A percentile compares a stretch with the other conserved stretches of the same genome.
Conservation (phyloP, 352 stramenopile species). For the Globisporangium alternatum region DNA sequence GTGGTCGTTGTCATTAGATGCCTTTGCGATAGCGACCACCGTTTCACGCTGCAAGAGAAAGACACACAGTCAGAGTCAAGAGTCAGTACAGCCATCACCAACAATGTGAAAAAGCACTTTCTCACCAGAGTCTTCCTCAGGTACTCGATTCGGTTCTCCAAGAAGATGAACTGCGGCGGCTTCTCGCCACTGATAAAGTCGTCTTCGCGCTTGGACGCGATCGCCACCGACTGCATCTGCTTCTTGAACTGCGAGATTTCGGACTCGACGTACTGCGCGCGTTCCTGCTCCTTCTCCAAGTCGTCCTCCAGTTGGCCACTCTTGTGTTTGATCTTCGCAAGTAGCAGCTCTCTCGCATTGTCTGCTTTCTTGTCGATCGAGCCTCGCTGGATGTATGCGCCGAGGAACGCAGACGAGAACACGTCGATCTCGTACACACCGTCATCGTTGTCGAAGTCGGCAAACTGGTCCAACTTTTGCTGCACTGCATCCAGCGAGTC, state of each 20-base stretch:
- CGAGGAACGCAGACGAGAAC: conserved; percentile 67
- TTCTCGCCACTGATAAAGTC: conserved; percentile 79
- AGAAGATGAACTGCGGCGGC: conserved; percentile 70
- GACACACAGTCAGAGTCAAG: background rate
- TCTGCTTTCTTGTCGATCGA: conserved; percentile 64
- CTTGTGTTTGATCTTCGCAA: conserved; percentile 57
- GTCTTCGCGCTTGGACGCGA: conserved; percentile 67
- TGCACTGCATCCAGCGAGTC: conserved; percentile 55
- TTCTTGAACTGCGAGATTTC: conserved; percentile 66
- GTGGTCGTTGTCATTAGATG: conserved; percentile 47
- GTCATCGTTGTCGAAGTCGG: conserved; percentile 50
- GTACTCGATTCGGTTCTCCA: conserved; percentile 71
- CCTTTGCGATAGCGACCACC: conserved; percentile 52
- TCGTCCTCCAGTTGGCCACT: conserved; percentile 53
- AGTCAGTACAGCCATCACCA: background rate
- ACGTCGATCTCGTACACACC: conserved; percentile 55
- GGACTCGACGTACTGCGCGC: conserved; percentile 46
- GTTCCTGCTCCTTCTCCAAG: conserved; percentile 56
- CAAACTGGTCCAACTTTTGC: conserved; percentile 62
- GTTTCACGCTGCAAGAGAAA: conserved; percentile 42
- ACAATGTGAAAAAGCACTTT: background rate
- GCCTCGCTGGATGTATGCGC: conserved; percentile 48
- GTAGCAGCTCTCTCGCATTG: conserved; percentile 51
- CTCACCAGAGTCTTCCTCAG: conserved; percentile 66
- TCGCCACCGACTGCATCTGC: conserved; percentile 63